These are phyloP conservation scores for Cutaneotrichosporon cyanovorans DNA, from an alignment of 1,284 basidiomycete genomes.

Conservation along the genomic window DNA sequence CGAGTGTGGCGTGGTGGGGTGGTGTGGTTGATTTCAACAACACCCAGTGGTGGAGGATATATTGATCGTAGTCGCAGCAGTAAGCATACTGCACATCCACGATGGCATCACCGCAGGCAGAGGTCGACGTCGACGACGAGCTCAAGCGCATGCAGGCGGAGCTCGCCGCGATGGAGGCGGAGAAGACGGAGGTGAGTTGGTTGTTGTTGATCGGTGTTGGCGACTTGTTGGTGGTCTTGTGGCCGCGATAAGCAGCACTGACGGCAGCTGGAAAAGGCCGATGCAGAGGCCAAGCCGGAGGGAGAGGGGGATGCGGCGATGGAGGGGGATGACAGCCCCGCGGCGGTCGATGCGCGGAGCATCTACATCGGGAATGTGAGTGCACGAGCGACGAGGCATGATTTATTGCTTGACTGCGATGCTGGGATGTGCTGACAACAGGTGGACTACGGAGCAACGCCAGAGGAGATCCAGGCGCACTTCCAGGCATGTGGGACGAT, in stretches of 20 bases:
- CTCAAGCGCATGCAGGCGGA: slow-evolving; percentile 74
- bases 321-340: slow-evolving; percentile 49
- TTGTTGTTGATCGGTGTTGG: background rate
- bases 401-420: too few relatives aligned
- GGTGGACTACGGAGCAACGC: slow-evolving; percentile 97
- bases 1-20: background rate
- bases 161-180: slow-evolving; percentile 79
- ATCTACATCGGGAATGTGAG: slow-evolving; percentile 95
- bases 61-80: too few relatives aligned
- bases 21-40: background rate
- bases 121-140: slow-evolving; percentile 46
- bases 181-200: slow-evolving; percentile 56
- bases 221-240: too few relatives aligned
- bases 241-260: background rate
- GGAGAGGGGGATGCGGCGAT: slow-evolving; percentile 53
- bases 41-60: too few relatives aligned
- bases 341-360: slow-evolving; percentile 75
- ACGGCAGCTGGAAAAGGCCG: slow-evolving; percentile 13
- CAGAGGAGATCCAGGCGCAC: slow-evolving; percentile 96
- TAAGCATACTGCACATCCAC: too few relatives aligned
- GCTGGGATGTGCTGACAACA: slow-evolving; percentile 46
- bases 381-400: slow-evolving; percentile 22
- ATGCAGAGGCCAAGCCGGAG: slow-evolving; percentile 11
- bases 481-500: slow-evolving; percentile 97
- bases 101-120: slow-evolving; percentile 36